Percentiles rank a stretch among this genome's conserved stretches.
Evolutionary conservation across 1,139 yeast species (phyloP).

Genomic region (Starmera stellimalicola): DNA sequence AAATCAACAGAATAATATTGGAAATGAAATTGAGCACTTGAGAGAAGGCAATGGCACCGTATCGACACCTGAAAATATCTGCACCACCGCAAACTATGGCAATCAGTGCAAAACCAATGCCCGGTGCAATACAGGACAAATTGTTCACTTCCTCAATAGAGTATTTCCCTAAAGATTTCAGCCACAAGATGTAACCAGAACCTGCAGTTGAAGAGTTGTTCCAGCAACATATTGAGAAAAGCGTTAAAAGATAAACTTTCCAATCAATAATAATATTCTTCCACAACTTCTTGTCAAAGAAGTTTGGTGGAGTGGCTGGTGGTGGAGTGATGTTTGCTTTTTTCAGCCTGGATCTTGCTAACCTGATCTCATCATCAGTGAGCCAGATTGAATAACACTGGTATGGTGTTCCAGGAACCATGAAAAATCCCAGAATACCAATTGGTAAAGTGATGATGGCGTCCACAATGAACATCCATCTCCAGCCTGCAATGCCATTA

Average conservation of each 20-base stretch:
- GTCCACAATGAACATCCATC: slow-evolving; percentile 71
- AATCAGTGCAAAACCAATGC: slow-evolving; percentile 25
- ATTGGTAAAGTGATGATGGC: slow-evolving; percentile 52
- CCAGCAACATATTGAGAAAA: slow-evolving; percentile 28
- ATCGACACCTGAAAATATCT: slow-evolving; percentile 22
- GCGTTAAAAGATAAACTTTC: slow-evolving; percentile 26
- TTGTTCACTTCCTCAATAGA: slow-evolving; percentile 24
- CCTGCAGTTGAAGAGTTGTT: slow-evolving; percentile 26
- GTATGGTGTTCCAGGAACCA: slow-evolving; percentile 65
- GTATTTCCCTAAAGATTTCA: slow-evolving; percentile 21
- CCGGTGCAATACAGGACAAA: slow-evolving; percentile 24
- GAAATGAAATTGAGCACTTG: slow-evolving; percentile 28
- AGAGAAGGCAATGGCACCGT: slow-evolving; percentile 32
- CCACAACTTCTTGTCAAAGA: slow-evolving; percentile 29
- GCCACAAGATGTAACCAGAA: slow-evolving; percentile 27
- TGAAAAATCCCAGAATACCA: slow-evolving; percentile 45
- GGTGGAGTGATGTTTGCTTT: slow-evolving; percentile 26
- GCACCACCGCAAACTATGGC: slow-evolving; percentile 21
- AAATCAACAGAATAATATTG: slow-evolving; percentile 34
- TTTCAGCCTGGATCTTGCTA: slow-evolving; percentile 43
- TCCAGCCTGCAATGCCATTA: slow-evolving; percentile 58
- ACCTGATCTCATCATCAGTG: slow-evolving; percentile 45
- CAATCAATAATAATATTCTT: slow-evolving; percentile 35
- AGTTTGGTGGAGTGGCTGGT: slow-evolving; percentile 13
- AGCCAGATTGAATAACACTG: slow-evolving; percentile 48